Evolutionary conservation across 345 rosid species (phyloP), one percentile per base, ranked within the genome.

Genomic region (Brassica cretica): DNA sequence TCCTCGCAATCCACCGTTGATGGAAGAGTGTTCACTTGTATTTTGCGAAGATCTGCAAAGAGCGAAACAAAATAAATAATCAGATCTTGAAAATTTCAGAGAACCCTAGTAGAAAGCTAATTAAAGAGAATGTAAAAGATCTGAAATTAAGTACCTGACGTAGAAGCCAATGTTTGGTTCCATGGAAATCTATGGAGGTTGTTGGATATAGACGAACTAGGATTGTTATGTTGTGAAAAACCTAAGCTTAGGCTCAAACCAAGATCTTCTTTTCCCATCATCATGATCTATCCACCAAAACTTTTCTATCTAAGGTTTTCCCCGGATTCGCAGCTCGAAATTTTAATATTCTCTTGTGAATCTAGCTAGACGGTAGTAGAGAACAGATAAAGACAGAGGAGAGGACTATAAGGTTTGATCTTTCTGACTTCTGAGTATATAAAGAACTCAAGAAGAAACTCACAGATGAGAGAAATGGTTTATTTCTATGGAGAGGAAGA

Each of bases 21-120:
- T 24, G 99, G 97, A 27, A 87, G 60, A 65, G 89, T 69, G 76
- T 96, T 96, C 85, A 96, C 98, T 75, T 96, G 97, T 85, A 96
- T 93, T 44, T 96, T 94, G 1, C 90, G 56, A 16, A 89, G 93
- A 88, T 86, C 98, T 92, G 87, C 80, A 83, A 32, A 10, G 2
- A 39, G 72, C 30, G 59, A 10, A 44, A 5, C 66, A 75, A 77
- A 35, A 44, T 8, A 35, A 33, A 8, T 32, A 35, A 35, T 30
- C 66, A 81, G 33, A 51, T 27, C 30, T 0, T 25, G 21, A 4
- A 60, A 25, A 1, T 25, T 44, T 21, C 3, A 24, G 21, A 7
- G 3, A 30, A 6, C 14, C 7, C 21, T 32, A 2, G 18, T 15
- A 11, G 10, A 58, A 18, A 18, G 68, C 11, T n/a, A 33, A 6